These are phyloP conservation scores for Rhodotorula taiwanensis DNA, from an alignment of 768 basidiomycete species.

Conservation along the genomic window DNA sequence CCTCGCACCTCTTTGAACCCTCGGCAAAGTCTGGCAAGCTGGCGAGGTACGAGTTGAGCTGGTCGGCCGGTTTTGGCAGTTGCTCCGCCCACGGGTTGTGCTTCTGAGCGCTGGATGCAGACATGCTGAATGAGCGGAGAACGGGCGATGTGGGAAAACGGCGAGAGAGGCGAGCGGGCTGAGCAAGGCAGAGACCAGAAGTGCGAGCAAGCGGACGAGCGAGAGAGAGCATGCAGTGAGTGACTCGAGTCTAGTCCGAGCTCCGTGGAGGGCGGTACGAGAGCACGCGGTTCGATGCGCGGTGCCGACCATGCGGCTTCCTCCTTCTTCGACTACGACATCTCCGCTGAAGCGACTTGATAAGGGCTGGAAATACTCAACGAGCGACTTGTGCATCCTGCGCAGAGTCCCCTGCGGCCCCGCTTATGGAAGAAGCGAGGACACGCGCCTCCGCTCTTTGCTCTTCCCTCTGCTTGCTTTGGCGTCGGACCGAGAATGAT, in stretches of 20 bases:
- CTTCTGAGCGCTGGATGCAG: not conserved
- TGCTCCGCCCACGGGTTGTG: constrained; percentile 17
- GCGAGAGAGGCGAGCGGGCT: not conserved
- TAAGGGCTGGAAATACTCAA: too few species aligned
- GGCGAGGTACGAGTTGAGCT: constrained; percentile 17
- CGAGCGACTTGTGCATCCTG: too few species aligned
- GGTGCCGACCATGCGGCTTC: not conserved
- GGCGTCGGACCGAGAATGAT: too few species aligned
- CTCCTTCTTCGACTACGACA: too few species aligned
- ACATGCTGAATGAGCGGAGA: constrained; percentile 8
- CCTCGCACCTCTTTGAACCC: constrained; percentile 16
- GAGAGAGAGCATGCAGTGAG: not conserved
- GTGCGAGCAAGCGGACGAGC: not conserved
- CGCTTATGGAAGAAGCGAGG: too few species aligned
- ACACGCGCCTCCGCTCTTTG: too few species aligned
- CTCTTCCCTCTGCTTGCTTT: too few species aligned
- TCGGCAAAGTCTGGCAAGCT: constrained; percentile 17
- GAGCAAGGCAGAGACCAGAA: not conserved
- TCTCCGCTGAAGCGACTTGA: too few species aligned
- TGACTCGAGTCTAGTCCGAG: too few species aligned
- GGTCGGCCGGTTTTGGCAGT: constrained; percentile 10
- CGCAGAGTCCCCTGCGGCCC: too few species aligned
- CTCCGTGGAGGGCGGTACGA: not conserved
- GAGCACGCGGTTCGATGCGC: not conserved
- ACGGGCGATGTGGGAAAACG: not conserved